phyloP scores from a whole-genome alignment of 495 filamentous ascomycete species.

The Tuber microsphaerosporum region DNA sequence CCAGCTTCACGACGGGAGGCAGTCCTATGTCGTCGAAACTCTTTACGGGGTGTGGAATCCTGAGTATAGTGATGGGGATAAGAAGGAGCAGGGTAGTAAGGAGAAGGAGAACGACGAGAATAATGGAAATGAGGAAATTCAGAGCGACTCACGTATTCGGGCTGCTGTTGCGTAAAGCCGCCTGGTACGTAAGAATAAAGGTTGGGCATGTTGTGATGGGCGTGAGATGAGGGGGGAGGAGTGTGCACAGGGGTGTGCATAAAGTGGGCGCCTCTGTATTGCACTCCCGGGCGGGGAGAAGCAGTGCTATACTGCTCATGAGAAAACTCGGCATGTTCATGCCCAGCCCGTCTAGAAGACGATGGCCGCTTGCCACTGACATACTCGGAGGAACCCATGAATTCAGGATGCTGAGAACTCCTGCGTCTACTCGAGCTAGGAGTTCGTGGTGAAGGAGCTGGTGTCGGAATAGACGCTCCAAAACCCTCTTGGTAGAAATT shows the following conservation, averaged over 20 bases:
- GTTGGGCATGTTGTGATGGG: slow-evolving; percentile 39
- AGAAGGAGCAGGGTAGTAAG: slow-evolving; percentile 12
- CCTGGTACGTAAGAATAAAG: slow-evolving; percentile 41
- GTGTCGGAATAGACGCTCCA: slow-evolving; percentile 38
- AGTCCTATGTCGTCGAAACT: background rate
- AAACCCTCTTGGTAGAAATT: slow-evolving; percentile 37
- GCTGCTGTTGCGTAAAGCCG: slow-evolving; percentile 37
- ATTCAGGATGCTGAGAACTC: slow-evolving; percentile 30
- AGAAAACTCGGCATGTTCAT: slow-evolving; percentile 33
- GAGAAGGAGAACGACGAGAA: slow-evolving; percentile 12
- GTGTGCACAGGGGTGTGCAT: slow-evolving; percentile 42
- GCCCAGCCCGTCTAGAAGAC: slow-evolving; percentile 34
- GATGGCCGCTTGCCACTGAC: slow-evolving; percentile 37
- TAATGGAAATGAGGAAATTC: slow-evolving; percentile 19
- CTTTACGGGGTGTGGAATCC: background rate
- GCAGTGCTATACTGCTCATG: slow-evolving; percentile 36
- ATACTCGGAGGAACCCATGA: slow-evolving; percentile 34
- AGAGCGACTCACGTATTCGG: slow-evolving; percentile 42
- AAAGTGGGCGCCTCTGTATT: slow-evolving; percentile 20
- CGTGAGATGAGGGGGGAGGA: slow-evolving; percentile 38
- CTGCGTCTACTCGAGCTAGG: slow-evolving; percentile 36
- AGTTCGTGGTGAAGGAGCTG: slow-evolving; percentile 40
- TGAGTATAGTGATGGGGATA: slow-evolving; percentile 9
- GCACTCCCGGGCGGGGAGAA: slow-evolving; percentile 38
- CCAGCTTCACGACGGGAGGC: slow-evolving; percentile 1